Base-by-base conservation (phyloP, 768 basidiomycete species). In the Collybia sp. region DNA sequence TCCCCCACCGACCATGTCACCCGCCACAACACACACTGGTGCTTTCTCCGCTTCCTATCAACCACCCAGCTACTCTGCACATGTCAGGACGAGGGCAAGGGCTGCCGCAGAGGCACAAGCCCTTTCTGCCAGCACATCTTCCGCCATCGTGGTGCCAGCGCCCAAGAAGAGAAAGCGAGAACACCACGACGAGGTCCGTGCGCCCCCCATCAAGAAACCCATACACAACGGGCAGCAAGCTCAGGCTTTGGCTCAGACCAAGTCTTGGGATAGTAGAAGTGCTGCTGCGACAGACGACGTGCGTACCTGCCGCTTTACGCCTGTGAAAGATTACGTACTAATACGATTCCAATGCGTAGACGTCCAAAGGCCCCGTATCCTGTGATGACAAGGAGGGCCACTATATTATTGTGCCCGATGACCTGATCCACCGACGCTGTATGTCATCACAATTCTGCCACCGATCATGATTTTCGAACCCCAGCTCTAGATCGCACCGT, bases 351-450 rank as follows among this genome's bases (percentile, higher is more conserved):
- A 52, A 54, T 57, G 60, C 57, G 50, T 65, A 85, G 82, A 71
- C 79, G 52, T 76, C 83, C 53, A 88, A 85, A 60, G 79, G 71
- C 13, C 68, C 79, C 50, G 73, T 81, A 42, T 70, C 88, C 45
- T 96, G 92, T 70, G 93, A 96, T 64, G 96, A 99, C 72, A 89
- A 95, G 68, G 96, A 99, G 62, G 96, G 96, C 12, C 96, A 99
- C 71, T 99, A 94, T 67, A 94, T 98, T 59, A 89, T 98, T 62
- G 82, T 85, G 49, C 82, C 87, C 43, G 90, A 92, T 66, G 94
- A 93, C 68, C 76, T 92, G 58, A 89, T 99, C 50, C 77, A 83
- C 60, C 75, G 77, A 55, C 85, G 89, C 57, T 95, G 94, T 91
- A 67, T 56, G 85, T 73, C 18, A 18, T 39, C 37, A 19, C 43